Base-by-base conservation (phyloP, 495 filamentous ascomycete species). In the Hyaloscypha variabilis region DNA sequence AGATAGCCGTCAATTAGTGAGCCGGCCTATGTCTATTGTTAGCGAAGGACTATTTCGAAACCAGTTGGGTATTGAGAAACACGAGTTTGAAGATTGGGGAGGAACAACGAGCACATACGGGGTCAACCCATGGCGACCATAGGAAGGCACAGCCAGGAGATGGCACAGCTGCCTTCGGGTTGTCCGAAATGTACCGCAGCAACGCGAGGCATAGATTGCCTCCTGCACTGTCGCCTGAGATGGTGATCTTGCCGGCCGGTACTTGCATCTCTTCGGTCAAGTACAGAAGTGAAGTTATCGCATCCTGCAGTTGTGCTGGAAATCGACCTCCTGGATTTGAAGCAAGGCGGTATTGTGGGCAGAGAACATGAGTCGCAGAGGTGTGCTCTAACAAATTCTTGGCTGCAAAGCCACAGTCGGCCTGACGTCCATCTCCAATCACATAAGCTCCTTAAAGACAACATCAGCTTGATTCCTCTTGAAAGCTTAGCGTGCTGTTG, bases 231-330 rank as follows among this genome's bases (percentile, higher is more conserved):
- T 84, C 82, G 8, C 81, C 80, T 50, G 76, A 77, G 0, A 82
- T 30, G 10, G 82, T 64, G 49, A 84, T 79, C 0, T 72, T 67
- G 0, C 61, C 67, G 2, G 78, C 60, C 2, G 72, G 72, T 34
- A 80, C 75, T 2, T 66, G 59, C 3, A 76, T 71, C 0, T 70
- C 71, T 28, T 69, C 63, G 17, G 79, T 55, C 2, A 83, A 75
- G 56, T 77, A 76, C 10, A 66, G 60, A 62, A 81, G 80, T 0
- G 79, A 68, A 2, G 80, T 74, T 28, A 83, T 65, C 8, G 74
- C 78, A 60, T 83, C 81, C 72, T 83, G 82, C 1, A 82, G 59
- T 1, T 76, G 74, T 6, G 80, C 81, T 5, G 82, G 80, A 52
- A 82, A 82, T 6, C 70, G 73, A 8, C 74, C 71, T 25, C 68